A percentile compares a stretch with the other conserved stretches of the same genome.
Conservation (phyloP, 106 monocot species). For the Allium sativum region DNA sequence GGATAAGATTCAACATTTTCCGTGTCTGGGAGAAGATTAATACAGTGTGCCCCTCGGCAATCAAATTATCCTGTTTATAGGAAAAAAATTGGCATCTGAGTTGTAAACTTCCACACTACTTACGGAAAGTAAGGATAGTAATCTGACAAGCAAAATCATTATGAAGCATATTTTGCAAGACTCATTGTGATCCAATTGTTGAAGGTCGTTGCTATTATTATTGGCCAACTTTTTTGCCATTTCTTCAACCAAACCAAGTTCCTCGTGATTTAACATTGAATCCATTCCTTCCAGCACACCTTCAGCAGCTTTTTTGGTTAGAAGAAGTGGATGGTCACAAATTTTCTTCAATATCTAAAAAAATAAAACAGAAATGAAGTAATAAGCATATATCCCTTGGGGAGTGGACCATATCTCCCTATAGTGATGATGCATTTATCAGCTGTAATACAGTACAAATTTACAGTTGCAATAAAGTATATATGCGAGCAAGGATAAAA, state of each 20-base stretch:
- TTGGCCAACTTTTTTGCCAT: constrained; percentile 67
- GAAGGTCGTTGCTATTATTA: constrained; percentile 18
- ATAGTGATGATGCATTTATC: too few species aligned
- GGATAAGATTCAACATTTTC: constrained; percentile 92
- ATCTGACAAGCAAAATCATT: constrained; percentile 65
- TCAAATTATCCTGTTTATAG: constrained; percentile 60
- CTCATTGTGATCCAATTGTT: constrained; percentile 39
- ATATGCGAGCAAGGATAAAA: too few species aligned
- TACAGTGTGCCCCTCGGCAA: constrained; percentile 59
- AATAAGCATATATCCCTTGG: background rate
- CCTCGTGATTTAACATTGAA: constrained; percentile 68
- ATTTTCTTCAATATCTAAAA: constrained; percentile 94
- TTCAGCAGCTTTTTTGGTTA: constrained; percentile 87
- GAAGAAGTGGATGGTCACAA: constrained; percentile 87
- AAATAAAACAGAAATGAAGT: background rate
- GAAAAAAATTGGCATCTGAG: background rate
- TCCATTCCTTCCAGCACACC: constrained; percentile 95
- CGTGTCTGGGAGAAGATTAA: constrained; percentile 98
- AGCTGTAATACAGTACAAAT: too few species aligned
- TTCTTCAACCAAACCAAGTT: constrained; percentile 62
- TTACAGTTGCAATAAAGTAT: too few species aligned
- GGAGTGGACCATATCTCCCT: too few species aligned
- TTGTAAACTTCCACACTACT: background rate
- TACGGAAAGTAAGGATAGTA: constrained; percentile 3
- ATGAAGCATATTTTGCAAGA: constrained; percentile 92